Percentiles rank a stretch among this genome's conserved stretches.
Evolutionary conservation across 768 basidiomycete genomes (phyloP).

Genomic region (Sutorius australiensis): DNA sequence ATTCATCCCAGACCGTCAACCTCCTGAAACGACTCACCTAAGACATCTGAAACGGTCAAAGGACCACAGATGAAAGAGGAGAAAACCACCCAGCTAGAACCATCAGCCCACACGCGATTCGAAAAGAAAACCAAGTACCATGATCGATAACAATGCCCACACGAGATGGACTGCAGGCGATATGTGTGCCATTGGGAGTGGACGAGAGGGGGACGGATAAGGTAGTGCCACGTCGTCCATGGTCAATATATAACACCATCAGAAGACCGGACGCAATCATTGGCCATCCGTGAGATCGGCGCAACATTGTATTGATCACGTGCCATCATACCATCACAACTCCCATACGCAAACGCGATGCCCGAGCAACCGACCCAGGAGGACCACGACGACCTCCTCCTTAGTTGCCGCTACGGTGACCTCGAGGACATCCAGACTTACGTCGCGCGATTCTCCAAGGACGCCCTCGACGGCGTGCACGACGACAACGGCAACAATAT

Average conservation of each 20-base stretch:
- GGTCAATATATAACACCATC: not conserved
- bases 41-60: conserved; percentile 78
- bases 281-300: too few species aligned
- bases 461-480: conserved; percentile 43
- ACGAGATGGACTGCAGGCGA: conserved; percentile 59
- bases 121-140: conserved; percentile 34
- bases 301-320: not conserved
- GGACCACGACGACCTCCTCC: conserved; percentile 68
- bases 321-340: not conserved
- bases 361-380: conserved; percentile 37
- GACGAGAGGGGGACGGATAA: not conserved
- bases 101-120: not conserved
- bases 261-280: too few species aligned
- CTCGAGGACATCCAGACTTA: conserved; percentile 72
- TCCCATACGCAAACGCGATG: not conserved
- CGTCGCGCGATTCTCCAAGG: conserved; percentile 52
- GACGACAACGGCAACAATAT: conserved; percentile 79
- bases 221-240: not conserved
- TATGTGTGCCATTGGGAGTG: conserved; percentile 51
- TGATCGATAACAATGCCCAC: conserved; percentile 52
- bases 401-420: conserved; percentile 87
- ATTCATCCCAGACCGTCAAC: not conserved
- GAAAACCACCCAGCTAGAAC: conserved; percentile 53
- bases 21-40: conserved; percentile 37
- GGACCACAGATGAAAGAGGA: conserved; percentile 73